Base-by-base conservation (phyloP, 805 yeast species). In the Kockiozyma suomiensis region DNA sequence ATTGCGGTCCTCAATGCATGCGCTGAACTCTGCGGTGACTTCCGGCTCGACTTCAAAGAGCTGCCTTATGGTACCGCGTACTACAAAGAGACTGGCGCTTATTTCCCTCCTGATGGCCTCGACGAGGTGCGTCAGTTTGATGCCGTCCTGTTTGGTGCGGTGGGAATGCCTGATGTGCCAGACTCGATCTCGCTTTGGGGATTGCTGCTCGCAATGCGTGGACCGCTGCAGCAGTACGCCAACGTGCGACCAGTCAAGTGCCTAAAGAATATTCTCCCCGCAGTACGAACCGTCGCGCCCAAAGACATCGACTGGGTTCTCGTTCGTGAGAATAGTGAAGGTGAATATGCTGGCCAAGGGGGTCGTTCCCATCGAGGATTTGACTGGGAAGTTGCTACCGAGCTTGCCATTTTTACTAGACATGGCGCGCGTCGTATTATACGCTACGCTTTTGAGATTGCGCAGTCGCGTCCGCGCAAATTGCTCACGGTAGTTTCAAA, bases 271-370 rank as follows among this genome's bases (percentile, higher is more conserved):
- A 57, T 57, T 19, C 30, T 42, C 25, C 59, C 59, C 30, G 59
- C 51, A 2, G 48, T 52, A 8, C 53, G 57, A 17, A 15, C 33
- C 25, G 61, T 37, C 19, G 45, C 40, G 28, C 53, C 55, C 4
- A 41, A 40, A 19, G 62, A 58, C 32, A 48, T 58, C 42, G 62
- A 58, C 51, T 58, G 62, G 62, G 32, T 56, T 17, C 28, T 58
- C 7, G 62, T 58, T 8, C 58, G 62, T n/a, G 57, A 56, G 51
- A 63, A 63, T 42, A 62, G 66, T 21, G 66, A 63, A 38, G 66
- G 66, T 38, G 66, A 63, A 43, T 63, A 63, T 26, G 59, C 66
- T 12, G 66, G 66, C n/a, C 67, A 64, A 15, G 67, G 67, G 6
- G 67, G 67, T 17, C 58, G 67, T 23, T 47, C 66, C 12, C 67